phyloP scores from a whole-genome alignment of 2,329 filamentous ascomycete species.

The Alternaria triticina region DNA sequence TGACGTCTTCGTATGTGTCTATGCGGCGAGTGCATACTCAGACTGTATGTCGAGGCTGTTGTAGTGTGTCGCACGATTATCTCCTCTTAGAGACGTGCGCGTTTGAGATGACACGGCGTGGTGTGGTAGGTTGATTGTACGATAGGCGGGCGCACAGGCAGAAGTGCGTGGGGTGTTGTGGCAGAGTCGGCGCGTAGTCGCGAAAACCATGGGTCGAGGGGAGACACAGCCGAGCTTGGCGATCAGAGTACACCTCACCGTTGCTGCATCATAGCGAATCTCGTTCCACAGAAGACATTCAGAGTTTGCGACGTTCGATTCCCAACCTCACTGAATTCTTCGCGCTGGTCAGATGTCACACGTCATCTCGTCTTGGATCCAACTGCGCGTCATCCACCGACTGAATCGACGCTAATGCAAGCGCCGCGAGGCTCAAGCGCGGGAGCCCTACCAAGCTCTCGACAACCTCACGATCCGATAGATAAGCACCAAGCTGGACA shows the following conservation, averaged over 20 bases:
- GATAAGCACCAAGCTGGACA: background rate
- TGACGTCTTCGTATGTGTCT: conserved; percentile 26
- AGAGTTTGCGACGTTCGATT: background rate
- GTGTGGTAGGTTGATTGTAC: background rate
- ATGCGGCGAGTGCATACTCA: conserved; percentile 37
- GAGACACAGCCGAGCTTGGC: conserved; percentile 19
- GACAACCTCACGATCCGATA: background rate
- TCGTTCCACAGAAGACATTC: background rate
- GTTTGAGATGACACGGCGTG: background rate
- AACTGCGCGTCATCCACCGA: conserved; percentile 18
- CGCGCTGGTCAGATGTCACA: conserved; percentile 7
- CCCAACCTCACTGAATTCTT: background rate
- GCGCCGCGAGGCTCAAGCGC: background rate
- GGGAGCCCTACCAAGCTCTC: background rate
- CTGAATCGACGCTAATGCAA: conserved; percentile 12
- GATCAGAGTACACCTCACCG: background rate
- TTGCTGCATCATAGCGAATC: background rate
- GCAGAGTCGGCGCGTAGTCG: conserved; percentile 7
- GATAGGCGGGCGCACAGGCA: background rate
- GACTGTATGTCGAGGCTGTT: background rate
- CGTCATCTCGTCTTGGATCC: conserved; percentile 17
- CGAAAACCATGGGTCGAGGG: conserved; percentile 3
- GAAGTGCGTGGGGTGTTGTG: conserved; percentile 8
- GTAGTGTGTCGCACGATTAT: background rate
- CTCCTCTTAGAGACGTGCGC: background rate